Percentiles rank a stretch among this genome's conserved stretches.
Conservation (phyloP, 768 basidiomycete genomes). For the Amanita subjunquillea region DNA sequence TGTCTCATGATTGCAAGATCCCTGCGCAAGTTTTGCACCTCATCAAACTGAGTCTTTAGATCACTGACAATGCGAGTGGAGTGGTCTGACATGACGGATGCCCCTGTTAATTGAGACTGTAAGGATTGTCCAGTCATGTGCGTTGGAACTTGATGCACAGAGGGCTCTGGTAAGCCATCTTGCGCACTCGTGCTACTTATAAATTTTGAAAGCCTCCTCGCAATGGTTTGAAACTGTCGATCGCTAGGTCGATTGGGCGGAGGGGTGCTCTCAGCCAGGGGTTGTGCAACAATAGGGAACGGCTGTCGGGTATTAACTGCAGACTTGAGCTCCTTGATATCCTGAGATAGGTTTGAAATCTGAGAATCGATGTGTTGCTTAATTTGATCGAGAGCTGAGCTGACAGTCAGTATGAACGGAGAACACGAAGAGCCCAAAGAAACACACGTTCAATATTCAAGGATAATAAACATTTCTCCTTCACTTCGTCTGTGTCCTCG, state of each 20-base stretch:
- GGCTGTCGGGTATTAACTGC: constrained; percentile 45
- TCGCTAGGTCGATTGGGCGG: constrained; percentile 60
- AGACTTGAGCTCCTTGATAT: constrained; percentile 80
- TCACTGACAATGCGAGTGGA: constrained; percentile 67
- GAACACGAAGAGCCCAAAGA: not conserved
- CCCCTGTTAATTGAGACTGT: constrained; percentile 65
- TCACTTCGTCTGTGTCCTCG: constrained; percentile 89
- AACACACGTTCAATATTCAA: constrained; percentile 94
- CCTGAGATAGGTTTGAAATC: constrained; percentile 74
- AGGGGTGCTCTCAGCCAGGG: constrained; percentile 60
- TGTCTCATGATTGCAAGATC: constrained; percentile 93
- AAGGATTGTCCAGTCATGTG: constrained; percentile 64
- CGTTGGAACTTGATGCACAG: constrained; percentile 30
- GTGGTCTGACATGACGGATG: constrained; percentile 65
- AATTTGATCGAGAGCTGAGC: constrained; percentile 89
- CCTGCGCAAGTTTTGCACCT: constrained; percentile 87
- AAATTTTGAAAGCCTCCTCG: constrained; percentile 65
- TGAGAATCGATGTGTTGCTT: constrained; percentile 96
- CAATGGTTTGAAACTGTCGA: constrained; percentile 61
- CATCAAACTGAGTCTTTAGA: constrained; percentile 88
- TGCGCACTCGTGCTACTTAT: constrained; percentile 33
- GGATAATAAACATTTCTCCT: constrained; percentile 79
- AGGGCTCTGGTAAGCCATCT: constrained; percentile 11
- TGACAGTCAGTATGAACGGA: constrained; percentile 1
- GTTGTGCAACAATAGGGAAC: constrained; percentile 38